Evolutionary conservation across 2,329 filamentous ascomycete genomes (phyloP).

Genomic region (Colletotrichum sp.): DNA sequence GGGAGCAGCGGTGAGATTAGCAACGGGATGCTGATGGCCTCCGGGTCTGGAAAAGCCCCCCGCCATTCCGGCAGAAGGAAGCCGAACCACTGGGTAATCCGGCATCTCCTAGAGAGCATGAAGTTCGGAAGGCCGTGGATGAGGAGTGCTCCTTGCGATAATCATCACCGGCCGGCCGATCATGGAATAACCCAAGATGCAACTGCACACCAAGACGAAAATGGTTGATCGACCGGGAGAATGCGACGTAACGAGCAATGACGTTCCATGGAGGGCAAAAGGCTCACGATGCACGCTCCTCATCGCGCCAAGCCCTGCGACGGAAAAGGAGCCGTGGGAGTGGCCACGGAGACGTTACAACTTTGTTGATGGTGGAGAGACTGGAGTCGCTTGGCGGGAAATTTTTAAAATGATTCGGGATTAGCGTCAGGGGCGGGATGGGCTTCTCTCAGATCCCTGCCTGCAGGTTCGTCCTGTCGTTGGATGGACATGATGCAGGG

Average conservation of each 20-base stretch:
- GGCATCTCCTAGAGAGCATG: neutral
- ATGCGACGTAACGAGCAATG: neutral
- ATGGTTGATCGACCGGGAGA: neutral
- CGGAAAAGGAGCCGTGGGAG: neutral
- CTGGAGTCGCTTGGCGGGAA: neutral
- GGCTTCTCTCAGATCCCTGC: neutral
- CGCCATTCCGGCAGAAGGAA: neutral
- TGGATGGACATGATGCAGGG: neutral
- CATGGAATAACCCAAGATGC: neutral
- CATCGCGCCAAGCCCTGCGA: neutral
- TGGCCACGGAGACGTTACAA: neutral
- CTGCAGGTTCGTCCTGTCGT: neutral
- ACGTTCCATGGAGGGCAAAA: neutral
- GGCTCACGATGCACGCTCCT: neutral
- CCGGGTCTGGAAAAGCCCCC: neutral
- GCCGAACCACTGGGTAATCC: neutral
- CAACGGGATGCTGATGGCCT: neutral
- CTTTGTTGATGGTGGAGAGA: neutral
- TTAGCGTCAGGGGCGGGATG: conserved; percentile 1
- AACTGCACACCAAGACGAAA: neutral
- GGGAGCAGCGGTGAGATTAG: neutral
- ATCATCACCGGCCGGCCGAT: neutral
- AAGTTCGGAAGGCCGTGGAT: neutral
- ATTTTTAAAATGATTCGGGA: neutral
- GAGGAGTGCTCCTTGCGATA: neutral